Evolutionary conservation across 495 filamentous ascomycete genomes (phyloP).

Genomic region (Aspergillus ellipticus): DNA sequence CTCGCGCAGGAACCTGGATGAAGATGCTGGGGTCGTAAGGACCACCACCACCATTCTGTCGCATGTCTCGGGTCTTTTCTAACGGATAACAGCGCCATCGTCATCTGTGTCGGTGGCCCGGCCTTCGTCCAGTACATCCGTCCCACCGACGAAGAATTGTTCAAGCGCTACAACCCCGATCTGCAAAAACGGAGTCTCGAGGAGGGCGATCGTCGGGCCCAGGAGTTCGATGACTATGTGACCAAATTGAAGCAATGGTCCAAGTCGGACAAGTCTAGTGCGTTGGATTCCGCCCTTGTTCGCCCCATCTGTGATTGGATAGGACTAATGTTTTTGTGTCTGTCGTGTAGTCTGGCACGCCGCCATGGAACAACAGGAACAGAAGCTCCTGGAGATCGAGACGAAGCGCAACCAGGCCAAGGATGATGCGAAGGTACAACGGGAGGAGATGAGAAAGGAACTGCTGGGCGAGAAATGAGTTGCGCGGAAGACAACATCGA

Average conservation of each 20-base stretch:
- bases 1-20: slow-evolving; percentile 46
- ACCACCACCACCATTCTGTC: not conserved
- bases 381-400: slow-evolving; percentile 30
- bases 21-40: slow-evolving; percentile 55
- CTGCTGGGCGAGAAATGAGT: slow-evolving; percentile 37
- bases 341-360: slow-evolving; percentile 65
- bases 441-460: slow-evolving; percentile 55
- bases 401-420: slow-evolving; percentile 50
- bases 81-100: slow-evolving; percentile 51
- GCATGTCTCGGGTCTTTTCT: not conserved
- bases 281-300: slow-evolving; percentile 14
- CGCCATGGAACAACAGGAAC: slow-evolving; percentile 60
- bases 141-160: slow-evolving; percentile 87
- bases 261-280: slow-evolving; percentile 85
- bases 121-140: slow-evolving; percentile 74
- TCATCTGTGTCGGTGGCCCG: slow-evolving; percentile 76
- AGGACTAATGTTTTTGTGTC: slow-evolving; percentile 13
- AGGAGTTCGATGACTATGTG: slow-evolving; percentile 89
- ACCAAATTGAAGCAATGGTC: slow-evolving; percentile 78
- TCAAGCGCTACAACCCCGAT: slow-evolving; percentile 90
- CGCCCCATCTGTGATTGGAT: not conserved
- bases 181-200: slow-evolving; percentile 79
- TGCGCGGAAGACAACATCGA: not conserved
- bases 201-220: slow-evolving; percentile 63
- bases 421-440: slow-evolving; percentile 49